Base-by-base conservation (phyloP, 1,284 basidiomycete genomes). In the Kwoniella shivajii region DNA sequence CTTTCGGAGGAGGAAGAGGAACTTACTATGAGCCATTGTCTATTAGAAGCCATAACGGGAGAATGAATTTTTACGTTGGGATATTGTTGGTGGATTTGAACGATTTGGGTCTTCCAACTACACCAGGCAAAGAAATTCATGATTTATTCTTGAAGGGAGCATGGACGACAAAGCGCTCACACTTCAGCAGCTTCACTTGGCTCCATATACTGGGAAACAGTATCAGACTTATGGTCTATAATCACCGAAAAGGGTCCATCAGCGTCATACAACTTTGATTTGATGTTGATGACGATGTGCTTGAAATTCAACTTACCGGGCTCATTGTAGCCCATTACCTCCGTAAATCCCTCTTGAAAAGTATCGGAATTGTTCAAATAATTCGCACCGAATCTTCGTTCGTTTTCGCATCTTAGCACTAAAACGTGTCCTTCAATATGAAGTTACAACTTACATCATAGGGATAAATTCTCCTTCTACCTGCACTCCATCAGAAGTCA, bases 251-350 rank as follows among this genome's bases (percentile, higher is more conserved):
- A n/a, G n/a, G n/a, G n/a, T n/a, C n/a, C n/a, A n/a, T n/a, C n/a
- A n/a, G n/a, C n/a, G n/a, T n/a, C n/a, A n/a, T n/a, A n/a, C n/a
- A n/a, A n/a, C n/a, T n/a, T n/a, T n/a, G n/a, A n/a, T n/a, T n/a
- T n/a, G n/a, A n/a, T n/a, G n/a, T n/a, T n/a, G n/a, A n/a, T n/a
- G n/a, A n/a, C n/a, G n/a, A n/a, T n/a, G n/a, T n/a, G n/a, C n/a
- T n/a, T n/a, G n/a, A n/a, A n/a, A n/a, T 13, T 20, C 14, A 3
- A 49, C 60, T 55, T 10, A 67, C 66, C 65, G 33, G 67, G 67
- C 52, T 69, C 67, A 48, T 69, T 69, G 48, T 61, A 69, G 3
- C 64, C 67, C 61, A 67, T 64, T 16, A 67, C 39, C 38, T 59
- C 54, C 2, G 56, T 60, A 14, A 57, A 66, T 10, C 67, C 67